These are phyloP conservation scores for Lachnellula arida DNA, from an alignment of 2,329 filamentous ascomycete species.

Conservation along the genomic window DNA sequence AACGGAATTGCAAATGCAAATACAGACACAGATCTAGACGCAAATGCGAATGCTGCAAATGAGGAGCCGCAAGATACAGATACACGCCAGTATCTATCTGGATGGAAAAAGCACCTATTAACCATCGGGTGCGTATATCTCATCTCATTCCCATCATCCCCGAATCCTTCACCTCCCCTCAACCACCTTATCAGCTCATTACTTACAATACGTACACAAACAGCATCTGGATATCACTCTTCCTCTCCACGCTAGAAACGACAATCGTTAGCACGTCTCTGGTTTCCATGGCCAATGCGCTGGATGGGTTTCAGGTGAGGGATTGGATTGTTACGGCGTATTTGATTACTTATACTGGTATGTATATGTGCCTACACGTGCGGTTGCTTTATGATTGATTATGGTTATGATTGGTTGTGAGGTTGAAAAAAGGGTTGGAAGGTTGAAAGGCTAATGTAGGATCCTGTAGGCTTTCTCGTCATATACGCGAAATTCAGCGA, in stretches of 20 bases:
- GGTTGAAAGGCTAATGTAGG: background rate
- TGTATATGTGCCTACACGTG: background rate
- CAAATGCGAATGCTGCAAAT: too few species aligned
- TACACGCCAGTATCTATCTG: background rate
- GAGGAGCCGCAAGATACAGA: background rate
- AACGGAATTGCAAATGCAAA: too few species aligned
- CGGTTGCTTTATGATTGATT: too few species aligned
- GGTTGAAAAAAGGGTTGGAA: background rate
- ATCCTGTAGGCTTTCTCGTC: slow-evolving; percentile 11
- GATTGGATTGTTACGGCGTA: slow-evolving; percentile 15
- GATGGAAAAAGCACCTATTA: background rate
- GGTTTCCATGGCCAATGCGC: slow-evolving; percentile 9
- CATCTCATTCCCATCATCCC: too few species aligned
- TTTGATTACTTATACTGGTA: slow-evolving; percentile 14
- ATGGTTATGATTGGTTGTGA: too few species aligned
- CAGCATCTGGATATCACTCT: background rate
- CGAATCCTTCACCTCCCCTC: too few species aligned
- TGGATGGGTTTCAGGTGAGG: slow-evolving; percentile 7
- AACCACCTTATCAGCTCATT: background rate
- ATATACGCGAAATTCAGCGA: slow-evolving; percentile 18
- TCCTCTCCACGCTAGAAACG: slow-evolving; percentile 15
- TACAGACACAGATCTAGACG: too few species aligned
- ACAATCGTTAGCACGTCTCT: slow-evolving; percentile 15
- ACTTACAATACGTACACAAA: background rate
- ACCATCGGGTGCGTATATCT: background rate